These are phyloP conservation scores for Talaromyces funiculosus DNA, from an alignment of 2,329 filamentous ascomycete genomes.

Conservation along the genomic window DNA sequence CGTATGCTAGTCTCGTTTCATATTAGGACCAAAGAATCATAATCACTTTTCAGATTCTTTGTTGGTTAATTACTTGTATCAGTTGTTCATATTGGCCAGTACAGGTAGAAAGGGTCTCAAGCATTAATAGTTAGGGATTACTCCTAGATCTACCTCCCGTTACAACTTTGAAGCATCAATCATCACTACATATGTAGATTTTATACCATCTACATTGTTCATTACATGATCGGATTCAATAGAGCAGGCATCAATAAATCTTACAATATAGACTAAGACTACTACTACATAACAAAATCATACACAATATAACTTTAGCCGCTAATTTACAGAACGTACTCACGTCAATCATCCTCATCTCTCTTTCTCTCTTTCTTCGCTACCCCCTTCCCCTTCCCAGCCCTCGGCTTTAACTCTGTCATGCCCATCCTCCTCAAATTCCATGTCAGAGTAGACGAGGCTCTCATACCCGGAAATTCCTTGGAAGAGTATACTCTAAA, in stretches of 20 bases:
- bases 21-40: too few species aligned
- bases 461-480: constrained; percentile 41
- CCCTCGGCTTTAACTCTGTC: constrained; percentile 37
- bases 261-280: not conserved
- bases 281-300: not conserved
- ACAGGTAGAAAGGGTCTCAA: too few species aligned
- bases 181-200: too few species aligned
- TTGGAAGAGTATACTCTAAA: constrained; percentile 41
- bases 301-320: not conserved
- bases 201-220: too few species aligned
- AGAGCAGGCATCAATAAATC: not conserved
- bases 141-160: too few species aligned
- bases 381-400: constrained; percentile 31
- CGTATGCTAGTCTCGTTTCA: too few species aligned
- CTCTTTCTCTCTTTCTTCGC: constrained; percentile 19
- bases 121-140: too few species aligned
- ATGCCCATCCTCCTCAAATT: constrained; percentile 38
- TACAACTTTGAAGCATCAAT: too few species aligned
- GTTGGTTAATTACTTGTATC: too few species aligned
- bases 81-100: too few species aligned
- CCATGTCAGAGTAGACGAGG: constrained; percentile 35
- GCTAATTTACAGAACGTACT: not conserved
- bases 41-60: too few species aligned
- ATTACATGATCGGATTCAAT: too few species aligned
- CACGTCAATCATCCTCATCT: not conserved